Conservation (phyloP, 805 yeast genomes). For the Pachysolen tannophilus region DNA sequence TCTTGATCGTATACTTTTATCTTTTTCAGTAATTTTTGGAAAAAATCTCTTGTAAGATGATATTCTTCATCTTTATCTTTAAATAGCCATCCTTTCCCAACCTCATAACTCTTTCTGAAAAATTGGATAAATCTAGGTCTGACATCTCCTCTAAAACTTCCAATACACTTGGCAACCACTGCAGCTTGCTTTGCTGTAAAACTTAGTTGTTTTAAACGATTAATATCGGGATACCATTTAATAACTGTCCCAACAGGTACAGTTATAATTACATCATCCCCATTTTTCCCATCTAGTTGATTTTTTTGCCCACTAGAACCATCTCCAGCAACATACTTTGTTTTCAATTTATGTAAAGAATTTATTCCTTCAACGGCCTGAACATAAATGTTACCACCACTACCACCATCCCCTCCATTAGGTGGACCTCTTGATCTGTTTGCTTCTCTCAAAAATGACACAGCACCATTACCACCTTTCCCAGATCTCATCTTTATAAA, state of each 20-base stretch:
- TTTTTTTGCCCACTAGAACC: conserved; percentile 68
- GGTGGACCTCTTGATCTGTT: conserved; percentile 87
- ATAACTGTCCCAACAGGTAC: conserved; percentile 92
- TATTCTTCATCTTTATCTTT: conserved; percentile 69
- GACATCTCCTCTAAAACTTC: conserved; percentile 11
- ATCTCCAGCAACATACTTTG: conserved; percentile 60
- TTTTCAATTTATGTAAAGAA: conserved; percentile 61
- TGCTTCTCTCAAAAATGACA: conserved; percentile 82
- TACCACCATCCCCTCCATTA: conserved; percentile 98
- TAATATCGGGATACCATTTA: conserved; percentile 78
- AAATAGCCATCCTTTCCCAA: conserved; percentile 87
- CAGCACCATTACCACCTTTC: conserved; percentile 80
- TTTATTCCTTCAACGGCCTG: conserved; percentile 69
- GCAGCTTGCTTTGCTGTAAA: conserved; percentile 12
- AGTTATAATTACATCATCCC: conserved; percentile 68
- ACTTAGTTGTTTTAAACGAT: conserved; percentile 25
- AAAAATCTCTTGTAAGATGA: conserved; percentile 59
- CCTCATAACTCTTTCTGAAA: conserved; percentile 48
- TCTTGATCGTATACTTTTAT: conserved; percentile 61
- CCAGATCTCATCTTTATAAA: conserved; percentile 68
- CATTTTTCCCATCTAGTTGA: conserved; percentile 83
- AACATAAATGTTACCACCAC: conserved; percentile 81
- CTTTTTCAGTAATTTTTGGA: conserved; percentile 50
- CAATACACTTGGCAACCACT: conserved; percentile 15
- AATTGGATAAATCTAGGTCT: conserved; percentile 47